Evolutionary conservation across 306 rosid species (phyloP).

Genomic region (Cucurbita argyrosperma): DNA sequence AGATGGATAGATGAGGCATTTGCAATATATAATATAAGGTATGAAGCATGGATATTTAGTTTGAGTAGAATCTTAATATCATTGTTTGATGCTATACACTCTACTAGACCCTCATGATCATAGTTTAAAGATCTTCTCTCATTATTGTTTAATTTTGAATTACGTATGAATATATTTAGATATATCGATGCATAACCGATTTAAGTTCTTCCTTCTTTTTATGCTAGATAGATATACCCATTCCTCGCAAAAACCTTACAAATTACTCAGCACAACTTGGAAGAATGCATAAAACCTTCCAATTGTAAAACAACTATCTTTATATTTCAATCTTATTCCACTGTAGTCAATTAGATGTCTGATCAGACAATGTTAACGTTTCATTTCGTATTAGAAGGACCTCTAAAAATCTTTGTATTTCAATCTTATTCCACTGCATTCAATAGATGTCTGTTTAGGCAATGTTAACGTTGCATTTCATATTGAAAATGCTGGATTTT

Average conservation of each 20-base stretch:
- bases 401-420: background rate
- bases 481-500: too few species aligned
- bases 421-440: background rate
- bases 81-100: background rate
- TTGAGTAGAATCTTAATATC: background rate
- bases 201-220: background rate
- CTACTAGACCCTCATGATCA: background rate
- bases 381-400: too few species aligned
- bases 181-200: background rate
- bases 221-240: background rate
- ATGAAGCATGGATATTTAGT: background rate
- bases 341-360: too few species aligned
- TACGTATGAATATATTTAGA: background rate
- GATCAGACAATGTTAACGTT: too few species aligned
- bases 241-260: background rate
- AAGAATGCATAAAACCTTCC: background rate
- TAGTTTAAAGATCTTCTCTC: background rate
- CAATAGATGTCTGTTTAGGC: background rate
- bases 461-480: too few species aligned
- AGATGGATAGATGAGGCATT: background rate
- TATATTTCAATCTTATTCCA: too few species aligned
- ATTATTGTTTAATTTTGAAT: background rate
- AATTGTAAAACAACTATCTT: background rate
- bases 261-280: background rate
- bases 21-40: background rate